Conservation (phyloP, 345 rosid genomes). For the Hirschfeldia incana region DNA sequence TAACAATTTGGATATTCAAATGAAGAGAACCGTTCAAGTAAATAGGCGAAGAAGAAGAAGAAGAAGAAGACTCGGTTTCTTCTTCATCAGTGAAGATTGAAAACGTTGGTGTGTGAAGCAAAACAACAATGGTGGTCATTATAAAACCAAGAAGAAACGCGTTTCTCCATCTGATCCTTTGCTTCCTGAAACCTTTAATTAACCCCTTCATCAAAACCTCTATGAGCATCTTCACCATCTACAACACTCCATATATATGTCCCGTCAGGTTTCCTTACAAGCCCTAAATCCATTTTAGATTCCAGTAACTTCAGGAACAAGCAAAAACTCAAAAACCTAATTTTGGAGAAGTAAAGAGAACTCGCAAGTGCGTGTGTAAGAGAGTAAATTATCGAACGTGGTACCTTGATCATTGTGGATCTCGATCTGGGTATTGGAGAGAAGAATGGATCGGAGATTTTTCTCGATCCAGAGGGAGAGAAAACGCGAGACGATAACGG, state of each 20-base stretch:
- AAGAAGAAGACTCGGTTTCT: slow-evolving; percentile 19
- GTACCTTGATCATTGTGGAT: slow-evolving; percentile 35
- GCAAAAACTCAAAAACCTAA: background rate
- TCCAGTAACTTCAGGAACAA: background rate
- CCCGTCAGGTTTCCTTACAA: slow-evolving; percentile 12
- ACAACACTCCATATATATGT: background rate
- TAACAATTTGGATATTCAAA: slow-evolving; percentile 41
- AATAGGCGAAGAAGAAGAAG: slow-evolving; percentile 37
- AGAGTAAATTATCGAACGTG: background rate
- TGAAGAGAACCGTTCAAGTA: slow-evolving; percentile 45
- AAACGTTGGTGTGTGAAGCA: slow-evolving; percentile 49
- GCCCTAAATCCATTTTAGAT: slow-evolving; percentile 27
- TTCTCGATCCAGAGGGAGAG: slow-evolving; percentile 26
- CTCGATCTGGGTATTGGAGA: background rate
- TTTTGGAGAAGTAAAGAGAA: background rate
- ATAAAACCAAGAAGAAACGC: slow-evolving; percentile 49
- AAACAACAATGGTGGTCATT: slow-evolving; percentile 48
- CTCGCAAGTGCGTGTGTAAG: background rate
- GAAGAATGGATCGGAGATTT: background rate
- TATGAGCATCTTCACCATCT: slow-evolving; percentile 12
- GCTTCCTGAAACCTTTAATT: slow-evolving; percentile 20
- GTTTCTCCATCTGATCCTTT: slow-evolving; percentile 57
- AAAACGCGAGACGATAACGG: slow-evolving; percentile 13
- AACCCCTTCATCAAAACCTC: slow-evolving; percentile 40
- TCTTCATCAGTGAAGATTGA: slow-evolving; percentile 33